phyloP scores from a whole-genome alignment of 2,329 filamentous ascomycete genomes.

The Phyllosticta citribraziliensis region DNA sequence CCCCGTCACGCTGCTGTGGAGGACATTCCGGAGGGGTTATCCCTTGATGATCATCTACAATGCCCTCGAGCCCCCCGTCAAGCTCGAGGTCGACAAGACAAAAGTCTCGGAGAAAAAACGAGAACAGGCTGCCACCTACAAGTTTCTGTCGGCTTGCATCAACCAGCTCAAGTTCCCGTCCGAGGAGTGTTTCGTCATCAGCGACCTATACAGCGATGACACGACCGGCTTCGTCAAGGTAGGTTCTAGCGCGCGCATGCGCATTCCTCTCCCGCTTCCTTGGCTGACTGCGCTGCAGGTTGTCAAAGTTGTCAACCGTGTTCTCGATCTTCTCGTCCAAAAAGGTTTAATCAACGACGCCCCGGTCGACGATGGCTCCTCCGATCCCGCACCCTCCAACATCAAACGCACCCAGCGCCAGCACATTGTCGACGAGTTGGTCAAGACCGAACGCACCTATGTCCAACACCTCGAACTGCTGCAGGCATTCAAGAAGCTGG shows the following conservation, averaged over 20 bases:
- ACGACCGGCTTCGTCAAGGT: conserved; percentile 97
- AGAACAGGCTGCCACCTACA: conserved; percentile 80
- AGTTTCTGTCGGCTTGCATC: conserved; percentile 83
- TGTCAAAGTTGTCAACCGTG: conserved; percentile 81
- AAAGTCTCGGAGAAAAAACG: conserved; percentile 58
- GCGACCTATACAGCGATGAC: conserved; percentile 83
- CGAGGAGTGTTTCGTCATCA: conserved; percentile 82
- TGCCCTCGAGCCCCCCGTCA: conserved; percentile 59
- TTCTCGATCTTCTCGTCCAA: conserved; percentile 76
- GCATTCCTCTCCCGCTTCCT: neutral
- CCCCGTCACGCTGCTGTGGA: conserved; percentile 87
- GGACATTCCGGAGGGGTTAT: conserved; percentile 70
- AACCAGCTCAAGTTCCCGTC: conserved; percentile 69
- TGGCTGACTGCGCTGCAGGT: conserved; percentile 42
- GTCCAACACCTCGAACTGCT: conserved; percentile 94
- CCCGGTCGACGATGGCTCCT: conserved; percentile 34
- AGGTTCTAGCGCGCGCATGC: neutral
- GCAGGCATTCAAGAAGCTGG: conserved; percentile 79
- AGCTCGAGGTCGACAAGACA: conserved; percentile 56
- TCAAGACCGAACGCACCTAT: conserved; percentile 94
- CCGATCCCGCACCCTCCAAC: conserved; percentile 25
- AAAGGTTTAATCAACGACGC: conserved; percentile 54
- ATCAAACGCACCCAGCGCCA: conserved; percentile 63
- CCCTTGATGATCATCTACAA: conserved; percentile 88
- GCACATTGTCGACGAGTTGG: conserved; percentile 82